These are phyloP conservation scores for Leccinum variicolor DNA, from an alignment of 768 basidiomycete species.

Conservation along the genomic window DNA sequence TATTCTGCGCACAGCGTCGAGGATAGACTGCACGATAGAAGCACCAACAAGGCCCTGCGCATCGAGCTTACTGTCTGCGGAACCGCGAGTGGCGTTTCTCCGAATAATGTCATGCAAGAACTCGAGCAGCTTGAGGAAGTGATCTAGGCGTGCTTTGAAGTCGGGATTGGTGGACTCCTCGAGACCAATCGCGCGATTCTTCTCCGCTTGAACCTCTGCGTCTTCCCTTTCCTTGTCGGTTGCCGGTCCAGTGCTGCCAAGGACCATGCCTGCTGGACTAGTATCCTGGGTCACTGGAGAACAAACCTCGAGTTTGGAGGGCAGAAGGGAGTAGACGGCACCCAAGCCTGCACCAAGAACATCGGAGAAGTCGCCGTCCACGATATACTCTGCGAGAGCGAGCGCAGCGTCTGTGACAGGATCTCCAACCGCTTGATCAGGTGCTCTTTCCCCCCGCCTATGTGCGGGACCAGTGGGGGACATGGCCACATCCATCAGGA, in stretches of 20 bases:
- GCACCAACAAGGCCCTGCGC: slow-evolving; percentile 67
- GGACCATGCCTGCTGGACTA: slow-evolving; percentile 56
- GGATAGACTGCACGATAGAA: slow-evolving; percentile 79
- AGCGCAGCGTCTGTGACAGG: slow-evolving; percentile 83
- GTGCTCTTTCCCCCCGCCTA: slow-evolving; percentile 34
- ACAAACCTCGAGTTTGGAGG: slow-evolving; percentile 77
- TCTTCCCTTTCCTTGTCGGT: slow-evolving; percentile 59
- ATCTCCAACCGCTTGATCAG: slow-evolving; percentile 38
- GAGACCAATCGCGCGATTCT: slow-evolving; percentile 58
- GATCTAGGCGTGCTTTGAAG: slow-evolving; percentile 77
- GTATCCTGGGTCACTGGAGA: slow-evolving; percentile 40
- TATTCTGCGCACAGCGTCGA: slow-evolving; percentile 77
- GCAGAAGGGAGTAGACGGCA: slow-evolving; percentile 89
- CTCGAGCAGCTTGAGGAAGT: slow-evolving; percentile 86
- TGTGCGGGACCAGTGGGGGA: slow-evolving; percentile 60
- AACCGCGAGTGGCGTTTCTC: slow-evolving; percentile 50
- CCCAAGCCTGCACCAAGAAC: slow-evolving; percentile 91
- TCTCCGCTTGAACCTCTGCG: slow-evolving; percentile 47
- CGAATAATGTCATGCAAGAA: slow-evolving; percentile 88
- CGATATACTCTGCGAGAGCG: slow-evolving; percentile 87
- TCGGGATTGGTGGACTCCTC: slow-evolving; percentile 74
- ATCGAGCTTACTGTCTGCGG: slow-evolving; percentile 39
- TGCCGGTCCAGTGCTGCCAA: slow-evolving; percentile 60
- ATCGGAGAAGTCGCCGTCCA: slow-evolving; percentile 98
- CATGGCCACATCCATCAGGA: slow-evolving; percentile 95